phyloP scores from a whole-genome alignment of 2,329 filamentous ascomycete genomes.

The Chrysoporthe puriensis region DNA sequence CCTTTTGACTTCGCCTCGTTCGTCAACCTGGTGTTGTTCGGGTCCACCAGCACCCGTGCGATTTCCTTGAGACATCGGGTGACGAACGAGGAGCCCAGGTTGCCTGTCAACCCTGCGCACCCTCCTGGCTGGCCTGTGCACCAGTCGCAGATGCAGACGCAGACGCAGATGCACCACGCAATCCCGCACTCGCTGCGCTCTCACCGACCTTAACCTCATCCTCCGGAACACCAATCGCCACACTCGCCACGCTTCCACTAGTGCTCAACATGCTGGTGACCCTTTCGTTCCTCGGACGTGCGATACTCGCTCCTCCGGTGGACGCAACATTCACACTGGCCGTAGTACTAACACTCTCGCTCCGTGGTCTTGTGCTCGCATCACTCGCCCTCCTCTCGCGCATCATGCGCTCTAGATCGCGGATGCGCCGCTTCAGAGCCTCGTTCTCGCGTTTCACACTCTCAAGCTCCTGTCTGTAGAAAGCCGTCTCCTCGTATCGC shows the following conservation, averaged over 20 bases:
- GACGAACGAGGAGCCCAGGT: not conserved
- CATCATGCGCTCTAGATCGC: conserved; percentile 63
- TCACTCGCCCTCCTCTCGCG: conserved; percentile 54
- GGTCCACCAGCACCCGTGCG: no score
- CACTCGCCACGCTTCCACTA: conserved; percentile 39
- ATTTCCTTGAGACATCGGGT: not conserved
- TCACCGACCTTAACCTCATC: conserved; percentile 65
- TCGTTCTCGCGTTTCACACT: conserved; percentile 67
- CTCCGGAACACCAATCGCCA: conserved; percentile 60
- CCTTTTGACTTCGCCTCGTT: not conserved
- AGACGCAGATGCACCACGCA: conserved; percentile 26
- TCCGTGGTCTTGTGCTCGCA: conserved; percentile 47
- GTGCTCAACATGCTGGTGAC: conserved; percentile 51
- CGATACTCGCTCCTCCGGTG: conserved; percentile 46
- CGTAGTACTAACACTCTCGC: conserved; percentile 44
- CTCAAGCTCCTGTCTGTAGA: conserved; percentile 64
- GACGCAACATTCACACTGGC: conserved; percentile 37
- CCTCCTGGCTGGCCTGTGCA: conserved; percentile 8
- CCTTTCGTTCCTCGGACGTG: conserved; percentile 50
- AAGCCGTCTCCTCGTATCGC: conserved; percentile 66
- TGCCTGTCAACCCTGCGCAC: not conserved
- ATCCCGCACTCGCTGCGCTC: conserved; percentile 58
- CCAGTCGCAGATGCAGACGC: not conserved
- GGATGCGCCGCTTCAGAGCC: conserved; percentile 60
- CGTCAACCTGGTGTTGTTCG: no score